Conservation (phyloP, 1,139 yeast species). For the Pneumocystis jirovecii region DNA sequence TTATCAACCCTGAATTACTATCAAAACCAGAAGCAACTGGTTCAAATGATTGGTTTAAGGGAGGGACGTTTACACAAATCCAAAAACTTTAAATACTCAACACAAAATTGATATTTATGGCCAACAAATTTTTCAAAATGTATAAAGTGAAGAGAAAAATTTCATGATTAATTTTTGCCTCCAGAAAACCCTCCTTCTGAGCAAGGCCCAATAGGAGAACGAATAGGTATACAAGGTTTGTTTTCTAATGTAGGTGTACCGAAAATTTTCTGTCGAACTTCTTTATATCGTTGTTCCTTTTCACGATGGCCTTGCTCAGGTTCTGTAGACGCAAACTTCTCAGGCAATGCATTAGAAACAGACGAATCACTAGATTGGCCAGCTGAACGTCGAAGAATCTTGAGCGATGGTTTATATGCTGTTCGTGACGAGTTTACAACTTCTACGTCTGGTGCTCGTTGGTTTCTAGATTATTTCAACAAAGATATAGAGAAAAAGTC, state of each 20-base stretch:
- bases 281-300: background rate
- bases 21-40: constrained; percentile 10
- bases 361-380: background rate
- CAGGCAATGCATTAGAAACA: background rate
- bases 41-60: constrained; percentile 21
- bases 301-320: background rate
- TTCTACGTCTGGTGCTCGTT: background rate
- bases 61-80: constrained; percentile 22
- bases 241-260: background rate
- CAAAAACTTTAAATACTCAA: constrained; percentile 9
- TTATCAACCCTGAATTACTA: constrained; percentile 19
- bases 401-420: background rate
- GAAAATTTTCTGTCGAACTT: background rate
- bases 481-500: background rate
- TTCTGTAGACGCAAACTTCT: background rate
- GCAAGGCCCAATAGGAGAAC: background rate
- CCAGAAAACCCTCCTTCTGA: background rate
- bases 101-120: constrained; percentile 11
- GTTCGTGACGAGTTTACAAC: background rate
- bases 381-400: background rate
- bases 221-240: background rate
- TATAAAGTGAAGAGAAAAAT: background rate
- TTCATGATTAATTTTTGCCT: background rate
- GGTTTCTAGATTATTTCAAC: background rate
- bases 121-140: background rate